Evolutionary conservation across 352 stramenopile species (phyloP).

Genomic region (Pythium scleroteichum): DNA sequence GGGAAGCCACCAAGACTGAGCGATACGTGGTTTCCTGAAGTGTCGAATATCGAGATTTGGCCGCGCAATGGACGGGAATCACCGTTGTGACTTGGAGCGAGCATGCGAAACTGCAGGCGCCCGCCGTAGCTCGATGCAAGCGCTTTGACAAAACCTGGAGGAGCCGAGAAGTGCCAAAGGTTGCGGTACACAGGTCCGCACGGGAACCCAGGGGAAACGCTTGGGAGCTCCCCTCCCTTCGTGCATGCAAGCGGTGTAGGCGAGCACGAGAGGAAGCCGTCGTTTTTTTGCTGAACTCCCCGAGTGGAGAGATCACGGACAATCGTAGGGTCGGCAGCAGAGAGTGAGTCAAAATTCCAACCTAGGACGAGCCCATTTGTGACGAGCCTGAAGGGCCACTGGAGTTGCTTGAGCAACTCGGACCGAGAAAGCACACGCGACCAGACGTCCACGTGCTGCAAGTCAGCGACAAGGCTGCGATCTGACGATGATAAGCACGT

Average conservation of each 20-base stretch:
- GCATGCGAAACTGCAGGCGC: slow-evolving; percentile 66
- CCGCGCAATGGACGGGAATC: slow-evolving; percentile 46
- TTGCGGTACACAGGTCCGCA: slow-evolving; percentile 69
- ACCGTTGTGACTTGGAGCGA: slow-evolving; percentile 73
- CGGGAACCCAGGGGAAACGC: slow-evolving; percentile 46
- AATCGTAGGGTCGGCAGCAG: slow-evolving; percentile 5
- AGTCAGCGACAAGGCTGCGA: slow-evolving; percentile 37
- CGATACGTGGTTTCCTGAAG: slow-evolving; percentile 37
- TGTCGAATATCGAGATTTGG: slow-evolving; percentile 52
- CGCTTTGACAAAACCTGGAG: slow-evolving; percentile 30
- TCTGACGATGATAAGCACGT: slow-evolving; percentile 29
- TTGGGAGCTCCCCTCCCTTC: slow-evolving; percentile 36
- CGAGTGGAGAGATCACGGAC: slow-evolving; percentile 58
- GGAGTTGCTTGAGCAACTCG: slow-evolving; percentile 53
- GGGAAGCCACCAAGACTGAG: slow-evolving; percentile 54
- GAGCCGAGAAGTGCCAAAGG: slow-evolving; percentile 66
- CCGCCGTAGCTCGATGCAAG: slow-evolving; percentile 56
- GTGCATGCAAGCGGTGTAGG: slow-evolving; percentile 26
- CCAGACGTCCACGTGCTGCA: slow-evolving; percentile 73
- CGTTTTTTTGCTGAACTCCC: slow-evolving; percentile 45
- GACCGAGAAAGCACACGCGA: slow-evolving; percentile 40
- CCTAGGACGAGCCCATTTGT: slow-evolving; percentile 61
- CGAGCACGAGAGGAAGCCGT: slow-evolving; percentile 38
- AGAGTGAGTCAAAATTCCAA: slow-evolving; percentile 60
- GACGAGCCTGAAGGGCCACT: slow-evolving; percentile 52